A percentile compares a stretch with the other conserved stretches of the same genome.
phyloP scores from a whole-genome alignment of 805 yeast genomes.

The Myxozyma geophila region DNA sequence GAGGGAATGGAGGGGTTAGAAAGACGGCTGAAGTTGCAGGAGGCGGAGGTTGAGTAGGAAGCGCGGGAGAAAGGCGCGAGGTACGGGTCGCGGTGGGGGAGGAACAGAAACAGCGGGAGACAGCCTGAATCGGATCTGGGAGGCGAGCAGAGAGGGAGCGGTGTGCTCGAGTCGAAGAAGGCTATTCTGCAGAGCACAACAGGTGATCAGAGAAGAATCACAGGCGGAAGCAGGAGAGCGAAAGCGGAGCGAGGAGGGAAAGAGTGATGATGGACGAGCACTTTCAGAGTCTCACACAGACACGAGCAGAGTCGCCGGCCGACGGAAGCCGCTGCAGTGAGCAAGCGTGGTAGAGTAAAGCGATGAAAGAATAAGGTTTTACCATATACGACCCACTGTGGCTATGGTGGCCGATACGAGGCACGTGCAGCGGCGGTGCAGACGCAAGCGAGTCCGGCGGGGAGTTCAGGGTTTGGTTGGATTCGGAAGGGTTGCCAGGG shows the following conservation, averaged over 20 bases:
- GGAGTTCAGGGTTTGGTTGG: no score
- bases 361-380: slow-evolving; percentile 8
- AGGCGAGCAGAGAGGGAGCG: no score
- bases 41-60: slow-evolving; percentile 1
- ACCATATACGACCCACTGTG: slow-evolving; percentile 13
- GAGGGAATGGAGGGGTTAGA: neutral
- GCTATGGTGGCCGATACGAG: neutral
- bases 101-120: no score
- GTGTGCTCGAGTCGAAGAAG: neutral
- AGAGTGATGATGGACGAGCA: slow-evolving; percentile 12
- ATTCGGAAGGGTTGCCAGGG: neutral
- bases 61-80: neutral
- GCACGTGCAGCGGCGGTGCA: slow-evolving; percentile 14
- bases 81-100: neutral
- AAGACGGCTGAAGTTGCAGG: neutral
- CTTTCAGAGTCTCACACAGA: neutral
- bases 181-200: neutral
- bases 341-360: neutral
- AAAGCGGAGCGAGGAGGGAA: neutral
- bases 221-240: neutral
- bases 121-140: no score
- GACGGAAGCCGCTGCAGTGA: neutral
- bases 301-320: neutral
- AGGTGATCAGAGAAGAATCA: neutral
- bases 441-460: slow-evolving; percentile 2